Evolutionary conservation across 2,329 filamentous ascomycete genomes (phyloP), one percentile per base, ranked within the genome.

Genomic region (Onygena corvina): DNA sequence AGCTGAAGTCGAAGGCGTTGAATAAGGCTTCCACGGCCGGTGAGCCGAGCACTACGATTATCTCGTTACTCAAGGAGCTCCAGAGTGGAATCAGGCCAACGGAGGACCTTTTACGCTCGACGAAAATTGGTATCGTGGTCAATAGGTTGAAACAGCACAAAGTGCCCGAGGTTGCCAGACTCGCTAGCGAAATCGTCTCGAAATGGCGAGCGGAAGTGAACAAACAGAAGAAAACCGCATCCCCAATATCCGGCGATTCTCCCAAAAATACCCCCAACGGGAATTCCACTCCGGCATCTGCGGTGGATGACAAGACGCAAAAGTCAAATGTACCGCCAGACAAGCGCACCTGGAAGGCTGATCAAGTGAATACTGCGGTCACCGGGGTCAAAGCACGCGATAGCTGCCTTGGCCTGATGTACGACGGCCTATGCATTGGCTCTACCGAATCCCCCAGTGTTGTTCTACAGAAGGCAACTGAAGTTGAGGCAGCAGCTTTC

Each of bases 61-160:
- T 93, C 49, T 74, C 76, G 47, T 75, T 96, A 53, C 73, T 98
- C 48, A 81, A 83, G 59, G 79, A 82, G 46, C 74, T 96, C 33
- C 86, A 90, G 69, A 81, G 82, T 60, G 84, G 86, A 54, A 81
- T 90, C 30, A 77, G 79, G 42, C 85, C 89, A 7, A 92, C 86
- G 2, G 92, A 98, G 69, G 87, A 95, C 58, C 77, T 94, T 58
- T 74, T 98, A 56, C 81, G 90, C 61, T 84, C 84, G 35, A 96
- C 90, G n/a, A 85, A 84, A 59, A 90, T 94, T 47, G 92, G 92
- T 59, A 83, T 94, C 56, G 80, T 84, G 46, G 85, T 96, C 54
- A 90, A 89, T 65, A 90, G 88, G 64, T 78, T 84, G 53, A 88
- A 93, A 65, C 67, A 80, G 50, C 84, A 93, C 72, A 88, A 86